Base-by-base conservation (phyloP, 306 rosid genomes). In the Prunus campanulata region DNA sequence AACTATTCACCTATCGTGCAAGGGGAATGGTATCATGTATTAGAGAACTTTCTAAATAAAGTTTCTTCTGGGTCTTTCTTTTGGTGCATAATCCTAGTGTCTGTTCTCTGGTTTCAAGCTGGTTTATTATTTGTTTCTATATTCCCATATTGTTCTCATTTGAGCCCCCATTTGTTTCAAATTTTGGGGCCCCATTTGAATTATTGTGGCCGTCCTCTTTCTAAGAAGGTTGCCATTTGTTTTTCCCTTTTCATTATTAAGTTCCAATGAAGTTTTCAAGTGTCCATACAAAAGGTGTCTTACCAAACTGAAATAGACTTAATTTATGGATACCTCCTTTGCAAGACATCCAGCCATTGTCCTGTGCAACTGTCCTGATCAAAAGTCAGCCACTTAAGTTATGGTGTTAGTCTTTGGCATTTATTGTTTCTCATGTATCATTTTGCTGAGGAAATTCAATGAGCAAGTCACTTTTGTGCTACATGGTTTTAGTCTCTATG, bases 391-490 rank as follows among this genome's bases (percentile, higher is more conserved):
- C 44, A 39, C 44, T 19, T 20, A 9, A 52, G 22, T 52, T 16
- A 18, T 52, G 22, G 20, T 52, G 57, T 52, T 52, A 52, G 57
- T 52, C 20, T n/a, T 6, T 52, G 46, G 39, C 51, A 39, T 66
- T 1, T 66, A 16, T 63, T 63, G n/a, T 2, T 30, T 63, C 5
- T 27, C 52, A 66, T 39, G 7, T 18, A 9, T 35, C 12, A 4
- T 16, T 30, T 11, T 65, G 15, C 48, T 65, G 50, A 16, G 19
- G 24, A 65, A 35, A 30, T 83, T 77, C 74, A 25, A n/a, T 42
- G 61, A 49, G 74, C 74, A 32, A 39, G 60, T 35, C 9, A 79
- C 71, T 27, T 66, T 62, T 77, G 20, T 50, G 56, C 1, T 8
- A 49, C 22, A 29, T 56, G 50, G 47, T 39, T 55, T 59, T 8